These are phyloP conservation scores for Acrocalymma vagum DNA, from an alignment of 2,329 filamentous ascomycete genomes.

Conservation along the genomic window DNA sequence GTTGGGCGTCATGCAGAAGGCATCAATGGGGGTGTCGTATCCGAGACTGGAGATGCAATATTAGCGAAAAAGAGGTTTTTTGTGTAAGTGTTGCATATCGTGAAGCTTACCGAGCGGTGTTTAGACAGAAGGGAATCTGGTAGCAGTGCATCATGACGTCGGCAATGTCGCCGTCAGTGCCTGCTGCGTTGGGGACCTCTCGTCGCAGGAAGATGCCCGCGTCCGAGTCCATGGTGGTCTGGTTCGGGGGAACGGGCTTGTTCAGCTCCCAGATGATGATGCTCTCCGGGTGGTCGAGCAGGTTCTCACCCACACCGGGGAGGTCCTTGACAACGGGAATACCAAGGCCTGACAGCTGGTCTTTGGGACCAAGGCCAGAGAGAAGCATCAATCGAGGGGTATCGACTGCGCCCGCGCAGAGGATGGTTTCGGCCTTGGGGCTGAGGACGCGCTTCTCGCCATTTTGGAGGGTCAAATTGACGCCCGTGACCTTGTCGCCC, in stretches of 20 bases:
- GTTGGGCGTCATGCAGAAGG: slow-evolving; percentile 94
- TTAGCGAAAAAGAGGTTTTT: slow-evolving; percentile 10
- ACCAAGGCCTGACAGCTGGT: slow-evolving; percentile 55
- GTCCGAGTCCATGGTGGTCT: slow-evolving; percentile 92
- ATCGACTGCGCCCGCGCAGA: slow-evolving; percentile 82
- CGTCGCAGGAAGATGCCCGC: slow-evolving; percentile 88
- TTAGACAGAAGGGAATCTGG: slow-evolving; percentile 90
- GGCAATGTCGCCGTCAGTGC: slow-evolving; percentile 75
- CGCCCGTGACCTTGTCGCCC: slow-evolving; percentile 74
- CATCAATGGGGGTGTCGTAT: slow-evolving; percentile 74
- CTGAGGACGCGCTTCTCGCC: slow-evolving; percentile 64
- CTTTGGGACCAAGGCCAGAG: slow-evolving; percentile 59
- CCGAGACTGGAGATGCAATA: slow-evolving; percentile 62
- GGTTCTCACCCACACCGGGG: slow-evolving; percentile 70
- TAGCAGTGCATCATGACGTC: slow-evolving; percentile 98
- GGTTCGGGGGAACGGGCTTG: slow-evolving; percentile 76
- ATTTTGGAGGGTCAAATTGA: slow-evolving; percentile 72
- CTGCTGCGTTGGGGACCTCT: slow-evolving; percentile 73
- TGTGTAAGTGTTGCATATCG: background rate
- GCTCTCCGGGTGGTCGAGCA: slow-evolving; percentile 71
- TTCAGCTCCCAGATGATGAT: slow-evolving; percentile 83
- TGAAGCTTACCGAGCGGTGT: slow-evolving; percentile 69
- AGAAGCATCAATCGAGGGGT: slow-evolving; percentile 73
- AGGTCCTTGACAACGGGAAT: slow-evolving; percentile 67
- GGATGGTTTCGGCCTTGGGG: slow-evolving; percentile 78